Evolutionary conservation across 1,284 basidiomycete species (phyloP).

Genomic region (Neonothopanus nambi): DNA sequence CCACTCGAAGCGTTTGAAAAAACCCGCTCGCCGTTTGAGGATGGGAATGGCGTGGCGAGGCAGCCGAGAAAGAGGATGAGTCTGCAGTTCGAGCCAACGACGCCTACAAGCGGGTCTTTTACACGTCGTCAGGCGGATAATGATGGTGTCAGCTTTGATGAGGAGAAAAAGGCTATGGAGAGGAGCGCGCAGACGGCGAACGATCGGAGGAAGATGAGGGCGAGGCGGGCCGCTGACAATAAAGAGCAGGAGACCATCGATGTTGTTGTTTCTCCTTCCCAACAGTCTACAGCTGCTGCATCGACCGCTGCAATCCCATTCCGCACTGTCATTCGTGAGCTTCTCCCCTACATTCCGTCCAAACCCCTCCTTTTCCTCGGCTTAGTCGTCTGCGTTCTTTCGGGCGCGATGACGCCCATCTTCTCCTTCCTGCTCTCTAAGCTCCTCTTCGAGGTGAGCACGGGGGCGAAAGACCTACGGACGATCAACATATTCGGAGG

Average conservation of each 20-base stretch:
- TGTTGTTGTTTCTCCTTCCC: constrained; percentile 15
- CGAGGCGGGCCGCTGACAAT: constrained; percentile 15
- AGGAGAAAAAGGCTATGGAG: constrained; percentile 43
- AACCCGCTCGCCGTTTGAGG: neutral
- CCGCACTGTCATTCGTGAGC: constrained; percentile 55
- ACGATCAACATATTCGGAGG: constrained; percentile 71
- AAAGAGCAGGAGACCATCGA: constrained; percentile 22
- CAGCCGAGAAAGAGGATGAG: constrained; percentile 42
- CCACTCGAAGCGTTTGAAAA: too few relatives aligned
- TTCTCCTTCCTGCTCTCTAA: constrained; percentile 90
- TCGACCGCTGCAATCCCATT: constrained; percentile 25
- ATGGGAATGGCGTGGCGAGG: neutral
- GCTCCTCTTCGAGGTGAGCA: constrained; percentile 79
- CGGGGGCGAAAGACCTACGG: constrained; percentile 56
- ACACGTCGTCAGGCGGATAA: constrained; percentile 27
- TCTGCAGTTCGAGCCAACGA: constrained; percentile 63
- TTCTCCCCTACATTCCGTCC: constrained; percentile 75
- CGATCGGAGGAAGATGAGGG: constrained; percentile 26
- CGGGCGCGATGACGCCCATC: constrained; percentile 84
- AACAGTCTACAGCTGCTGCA: constrained; percentile 32
- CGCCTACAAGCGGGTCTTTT: constrained; percentile 40
- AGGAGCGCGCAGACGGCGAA: constrained; percentile 35
- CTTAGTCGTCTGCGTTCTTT: constrained; percentile 61
- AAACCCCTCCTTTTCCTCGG: constrained; percentile 75
- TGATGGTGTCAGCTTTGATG: constrained; percentile 42